These are phyloP conservation scores for Lodderomyces jiufengensis DNA, from an alignment of 1,139 yeast species.

Conservation along the genomic window DNA sequence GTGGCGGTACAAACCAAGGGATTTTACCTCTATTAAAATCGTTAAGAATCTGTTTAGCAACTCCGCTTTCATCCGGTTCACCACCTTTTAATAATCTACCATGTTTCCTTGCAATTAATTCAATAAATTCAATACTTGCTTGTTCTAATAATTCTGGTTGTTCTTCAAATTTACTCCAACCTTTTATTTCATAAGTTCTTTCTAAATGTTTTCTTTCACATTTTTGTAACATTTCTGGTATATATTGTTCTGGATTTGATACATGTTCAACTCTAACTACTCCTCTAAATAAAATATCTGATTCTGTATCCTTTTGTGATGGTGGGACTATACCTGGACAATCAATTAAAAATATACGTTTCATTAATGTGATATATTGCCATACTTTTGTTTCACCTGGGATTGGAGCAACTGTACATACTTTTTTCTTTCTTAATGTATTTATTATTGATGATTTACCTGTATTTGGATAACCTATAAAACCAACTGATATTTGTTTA, in stretches of 20 bases:
- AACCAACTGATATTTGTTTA: conserved; percentile 94
- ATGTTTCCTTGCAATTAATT: conserved; percentile 84
- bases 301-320: conserved; percentile 78
- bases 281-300: conserved; percentile 94
- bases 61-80: conserved; percentile 94
- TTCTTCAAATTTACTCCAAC: conserved; percentile 66
- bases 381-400: conserved; percentile 99
- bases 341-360: conserved; percentile 89
- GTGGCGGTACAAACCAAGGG: conserved; percentile 98
- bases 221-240: conserved; percentile 79
- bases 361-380: conserved; percentile 98
- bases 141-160: conserved; percentile 35
- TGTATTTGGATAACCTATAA: conserved; percentile 95
- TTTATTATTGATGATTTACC: conserved; percentile 96
- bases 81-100: conserved; percentile 96
- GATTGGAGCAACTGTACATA: conserved; percentile 95
- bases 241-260: conserved; percentile 90
- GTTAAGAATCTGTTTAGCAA: conserved; percentile 83
- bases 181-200: conserved; percentile 90
- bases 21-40: conserved; percentile 97
- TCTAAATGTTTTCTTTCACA: conserved; percentile 90
- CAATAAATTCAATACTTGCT: conserved; percentile 79
- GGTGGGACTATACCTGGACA: conserved; percentile 99
- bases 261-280: conserved; percentile 98
- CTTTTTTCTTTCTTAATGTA: conserved; percentile 90